phyloP scores from a whole-genome alignment of 108 stramenopile genomes.

The Ochromonas danica region DNA sequence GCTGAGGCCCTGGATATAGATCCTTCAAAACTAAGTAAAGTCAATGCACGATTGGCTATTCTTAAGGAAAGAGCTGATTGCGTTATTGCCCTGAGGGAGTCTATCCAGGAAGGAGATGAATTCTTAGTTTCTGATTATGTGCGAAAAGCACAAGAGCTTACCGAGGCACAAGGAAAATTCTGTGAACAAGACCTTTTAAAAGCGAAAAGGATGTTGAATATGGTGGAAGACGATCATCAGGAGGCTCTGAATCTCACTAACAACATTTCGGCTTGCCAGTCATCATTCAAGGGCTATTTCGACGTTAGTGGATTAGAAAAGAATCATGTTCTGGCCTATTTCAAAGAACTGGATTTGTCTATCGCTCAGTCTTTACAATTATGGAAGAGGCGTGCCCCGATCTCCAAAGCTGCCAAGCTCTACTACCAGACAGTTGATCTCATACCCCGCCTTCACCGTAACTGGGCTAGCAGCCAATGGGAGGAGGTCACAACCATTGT shows the following conservation, averaged over 20 bases:
- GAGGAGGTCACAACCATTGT: no score
- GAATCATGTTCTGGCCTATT: not conserved
- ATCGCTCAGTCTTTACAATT: not conserved
- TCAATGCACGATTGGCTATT: not conserved
- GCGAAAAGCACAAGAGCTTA: not conserved
- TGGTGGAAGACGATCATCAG: not conserved
- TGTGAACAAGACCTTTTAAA: not conserved
- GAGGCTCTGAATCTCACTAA: not conserved
- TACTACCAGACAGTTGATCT: not conserved
- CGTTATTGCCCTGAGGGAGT: not conserved
- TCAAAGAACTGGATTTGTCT: not conserved
- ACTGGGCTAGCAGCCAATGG: no score
- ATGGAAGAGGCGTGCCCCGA: not conserved
- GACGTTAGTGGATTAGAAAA: not conserved
- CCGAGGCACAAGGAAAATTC: not conserved
- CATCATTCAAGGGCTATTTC: not conserved
- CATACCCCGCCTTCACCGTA: not conserved
- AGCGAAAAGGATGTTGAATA: not conserved
- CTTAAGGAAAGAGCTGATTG: not conserved
- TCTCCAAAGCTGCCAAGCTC: not conserved
- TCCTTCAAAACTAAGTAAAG: not conserved
- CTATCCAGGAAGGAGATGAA: not conserved
- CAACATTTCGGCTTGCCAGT: no score
- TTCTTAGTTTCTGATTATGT: no score
- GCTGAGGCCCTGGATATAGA: not conserved